Percentiles rank a stretch among this genome's conserved stretches.
These are phyloP conservation scores for Aspergillus pseudoviridinutans DNA, from an alignment of 2,329 filamentous ascomycete species.

Conservation along the genomic window DNA sequence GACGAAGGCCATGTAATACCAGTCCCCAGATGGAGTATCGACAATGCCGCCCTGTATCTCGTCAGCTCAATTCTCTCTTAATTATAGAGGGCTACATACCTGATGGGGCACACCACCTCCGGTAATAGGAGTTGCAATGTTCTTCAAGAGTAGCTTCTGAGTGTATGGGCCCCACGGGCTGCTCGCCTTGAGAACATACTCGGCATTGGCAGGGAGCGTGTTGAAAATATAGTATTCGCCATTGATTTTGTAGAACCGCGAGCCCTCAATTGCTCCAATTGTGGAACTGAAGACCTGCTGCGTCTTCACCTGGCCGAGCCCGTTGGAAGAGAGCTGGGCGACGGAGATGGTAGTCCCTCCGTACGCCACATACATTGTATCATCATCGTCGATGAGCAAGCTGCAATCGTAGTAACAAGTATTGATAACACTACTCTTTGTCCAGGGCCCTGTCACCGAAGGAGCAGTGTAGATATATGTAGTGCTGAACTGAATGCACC, in stretches of 20 bases:
- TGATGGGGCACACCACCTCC: slow-evolving; percentile 51
- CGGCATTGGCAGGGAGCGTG: slow-evolving; percentile 44
- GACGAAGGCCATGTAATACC: slow-evolving; percentile 59
- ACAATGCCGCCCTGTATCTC: slow-evolving; percentile 47
- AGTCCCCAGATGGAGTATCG: slow-evolving; percentile 49
- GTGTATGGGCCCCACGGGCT: slow-evolving; percentile 52
- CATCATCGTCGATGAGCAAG: slow-evolving; percentile 56
- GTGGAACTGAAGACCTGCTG: slow-evolving; percentile 44
- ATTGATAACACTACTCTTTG: slow-evolving; percentile 31
- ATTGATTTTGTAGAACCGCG: slow-evolving; percentile 56
- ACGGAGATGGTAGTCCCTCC: slow-evolving; percentile 49
- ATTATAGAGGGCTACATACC: neutral
- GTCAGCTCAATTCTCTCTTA: neutral
- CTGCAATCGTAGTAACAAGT: slow-evolving; percentile 58
- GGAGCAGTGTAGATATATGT: slow-evolving; percentile 54
- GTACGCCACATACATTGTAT: slow-evolving; percentile 57
- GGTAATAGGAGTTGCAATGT: slow-evolving; percentile 43
- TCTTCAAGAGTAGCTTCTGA: slow-evolving; percentile 39
- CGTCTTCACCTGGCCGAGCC: slow-evolving; percentile 42
- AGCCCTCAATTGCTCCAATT: slow-evolving; percentile 46
- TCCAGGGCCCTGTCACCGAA: slow-evolving; percentile 44
- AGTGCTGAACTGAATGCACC: slow-evolving; percentile 49
- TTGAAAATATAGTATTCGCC: slow-evolving; percentile 55
- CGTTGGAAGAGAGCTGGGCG: slow-evolving; percentile 50
- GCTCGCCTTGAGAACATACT: slow-evolving; percentile 50